These are phyloP conservation scores for Vigna radiata DNA, from an alignment of 306 rosid species.

Conservation along the genomic window DNA sequence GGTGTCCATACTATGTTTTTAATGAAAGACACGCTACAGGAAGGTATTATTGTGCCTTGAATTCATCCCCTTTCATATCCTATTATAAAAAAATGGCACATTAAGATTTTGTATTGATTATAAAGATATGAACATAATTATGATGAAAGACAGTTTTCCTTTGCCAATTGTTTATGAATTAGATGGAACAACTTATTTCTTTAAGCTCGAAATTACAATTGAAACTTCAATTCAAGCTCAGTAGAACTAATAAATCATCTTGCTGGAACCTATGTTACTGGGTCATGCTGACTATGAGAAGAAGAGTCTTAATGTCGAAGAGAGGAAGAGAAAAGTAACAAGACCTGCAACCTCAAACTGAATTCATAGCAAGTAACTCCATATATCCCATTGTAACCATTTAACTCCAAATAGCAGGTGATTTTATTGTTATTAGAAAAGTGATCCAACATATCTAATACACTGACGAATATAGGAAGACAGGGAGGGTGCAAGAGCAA, in stretches of 20 bases:
- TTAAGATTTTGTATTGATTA: too few species aligned
- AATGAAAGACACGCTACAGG: too few species aligned
- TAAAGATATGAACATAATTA: too few species aligned
- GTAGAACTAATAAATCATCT: background rate
- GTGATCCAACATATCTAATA: background rate
- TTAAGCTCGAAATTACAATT: background rate
- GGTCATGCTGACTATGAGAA: background rate
- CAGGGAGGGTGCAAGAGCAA: background rate
- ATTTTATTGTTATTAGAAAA: conserved; percentile 1
- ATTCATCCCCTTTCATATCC: too few species aligned
- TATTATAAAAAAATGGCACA: too few species aligned
- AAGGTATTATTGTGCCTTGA: too few species aligned
- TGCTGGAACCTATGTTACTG: background rate
- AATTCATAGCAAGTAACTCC: background rate
- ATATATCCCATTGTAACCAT: background rate
- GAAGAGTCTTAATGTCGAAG: background rate
- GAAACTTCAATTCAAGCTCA: background rate
- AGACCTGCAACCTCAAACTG: background rate
- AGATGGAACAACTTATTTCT: too few species aligned
- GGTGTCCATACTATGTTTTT: too few species aligned
- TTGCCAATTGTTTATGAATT: too few species aligned
- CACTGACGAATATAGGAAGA: background rate
- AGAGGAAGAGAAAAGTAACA: background rate
- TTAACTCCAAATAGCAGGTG: background rate
- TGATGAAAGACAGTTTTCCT: too few species aligned